Evolutionary conservation across 1,284 basidiomycete species (phyloP).

Genomic region (Bondarzewia mesenterica): DNA sequence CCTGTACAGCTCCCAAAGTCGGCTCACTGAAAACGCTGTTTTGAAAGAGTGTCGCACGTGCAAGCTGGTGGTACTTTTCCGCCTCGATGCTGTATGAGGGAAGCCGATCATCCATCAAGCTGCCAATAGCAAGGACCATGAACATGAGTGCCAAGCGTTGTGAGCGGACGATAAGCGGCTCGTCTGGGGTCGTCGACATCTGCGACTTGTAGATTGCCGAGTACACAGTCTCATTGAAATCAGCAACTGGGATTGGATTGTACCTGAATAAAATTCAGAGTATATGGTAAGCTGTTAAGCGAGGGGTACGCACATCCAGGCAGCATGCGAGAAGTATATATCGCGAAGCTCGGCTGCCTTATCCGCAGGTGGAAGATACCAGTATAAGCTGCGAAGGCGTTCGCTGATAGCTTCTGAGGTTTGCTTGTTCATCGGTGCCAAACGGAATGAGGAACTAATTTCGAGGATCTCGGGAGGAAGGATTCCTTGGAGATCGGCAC

Average conservation of each 20-base stretch:
- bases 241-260: slow-evolving; percentile 56
- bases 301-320: slow-evolving; percentile 56
- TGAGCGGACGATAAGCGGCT: slow-evolving; percentile 38
- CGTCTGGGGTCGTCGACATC: slow-evolving; percentile 38
- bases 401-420: slow-evolving; percentile 36
- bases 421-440: slow-evolving; percentile 39
- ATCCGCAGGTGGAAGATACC: slow-evolving; percentile 56
- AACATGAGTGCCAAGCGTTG: slow-evolving; percentile 68
- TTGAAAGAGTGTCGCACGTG: slow-evolving; percentile 64
- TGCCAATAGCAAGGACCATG: slow-evolving; percentile 69
- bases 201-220: slow-evolving; percentile 51
- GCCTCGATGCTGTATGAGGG: slow-evolving; percentile 67
- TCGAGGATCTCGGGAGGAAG: slow-evolving; percentile 55
- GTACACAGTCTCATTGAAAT: slow-evolving; percentile 60
- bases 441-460: slow-evolving; percentile 56
- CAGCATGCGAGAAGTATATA: slow-evolving; percentile 61
- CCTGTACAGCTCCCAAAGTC: slow-evolving; percentile 63
- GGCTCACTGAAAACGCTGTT: slow-evolving; percentile 67
- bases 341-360: slow-evolving; percentile 52
- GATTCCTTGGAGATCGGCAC: slow-evolving; percentile 41
- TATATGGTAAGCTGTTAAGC: not conserved
- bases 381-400: slow-evolving; percentile 49
- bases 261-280: slow-evolving; percentile 40
- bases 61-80: slow-evolving; percentile 71
- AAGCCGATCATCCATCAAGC: slow-evolving; percentile 56